phyloP scores from a whole-genome alignment of 306 rosid species.

The Cucumis sativus region Cucumber_9930_V3 NC_026657.2:1349001-1349500 shows the following conservation, averaged over 20 bases:
- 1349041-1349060: constrained; percentile 12
- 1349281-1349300: not conserved
- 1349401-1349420: not conserved
- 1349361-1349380: not conserved
- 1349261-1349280: not conserved
- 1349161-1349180: not conserved
- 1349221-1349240: not conserved
- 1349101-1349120: not conserved
- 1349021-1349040: constrained; percentile 8
- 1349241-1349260: not conserved
- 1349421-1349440: constrained; percentile 9
- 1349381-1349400: not conserved
- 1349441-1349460: constrained; percentile 3
- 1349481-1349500: not conserved
- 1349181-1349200: constrained; percentile 6
- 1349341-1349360: not conserved
- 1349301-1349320: not conserved
- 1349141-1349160: not conserved
- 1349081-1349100: not conserved
- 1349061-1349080: constrained; percentile 9
- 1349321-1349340: not conserved
- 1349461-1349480: constrained; percentile 1
- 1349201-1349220: constrained; percentile 14
- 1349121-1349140: not conserved
- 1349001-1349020: constrained; percentile 17